These are phyloP conservation scores for Monosporascus sp. DNA, from an alignment of 2,329 filamentous ascomycete genomes.

Conservation along the genomic window DNA sequence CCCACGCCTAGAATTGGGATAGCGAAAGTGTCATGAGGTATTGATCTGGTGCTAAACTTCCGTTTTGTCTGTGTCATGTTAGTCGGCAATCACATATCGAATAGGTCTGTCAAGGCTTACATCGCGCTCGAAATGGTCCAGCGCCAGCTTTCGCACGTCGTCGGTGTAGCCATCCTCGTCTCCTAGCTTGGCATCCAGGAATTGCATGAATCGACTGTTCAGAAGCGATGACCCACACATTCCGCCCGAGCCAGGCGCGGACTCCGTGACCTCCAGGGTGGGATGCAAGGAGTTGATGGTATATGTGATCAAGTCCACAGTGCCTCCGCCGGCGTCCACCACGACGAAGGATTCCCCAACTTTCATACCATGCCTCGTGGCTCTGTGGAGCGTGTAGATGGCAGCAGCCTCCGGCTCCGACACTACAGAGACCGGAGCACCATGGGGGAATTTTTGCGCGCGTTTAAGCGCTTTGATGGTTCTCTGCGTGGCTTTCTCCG, in stretches of 20 bases:
- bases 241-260: constrained; percentile 42
- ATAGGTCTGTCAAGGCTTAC: constrained; percentile 9
- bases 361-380: constrained; percentile 36
- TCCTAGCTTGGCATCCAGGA: constrained; percentile 38
- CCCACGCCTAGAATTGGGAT: constrained; percentile 31
- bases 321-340: constrained; percentile 48
- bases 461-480: constrained; percentile 42
- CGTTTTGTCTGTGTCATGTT: constrained; percentile 29
- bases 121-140: constrained; percentile 39
- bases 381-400: constrained; percentile 40
- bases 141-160: constrained; percentile 32
- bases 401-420: constrained; percentile 51
- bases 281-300: constrained; percentile 39
- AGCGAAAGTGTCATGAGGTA: constrained; percentile 32
- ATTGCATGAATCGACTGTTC: constrained; percentile 41
- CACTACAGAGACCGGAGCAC: constrained; percentile 37
- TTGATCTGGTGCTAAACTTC: constrained; percentile 25
- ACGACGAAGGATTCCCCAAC: constrained; percentile 45
- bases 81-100: not conserved
- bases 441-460: constrained; percentile 26
- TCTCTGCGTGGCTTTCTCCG: constrained; percentile 45
- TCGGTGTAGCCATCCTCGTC: constrained; percentile 38
- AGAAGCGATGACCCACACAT: constrained; percentile 46
- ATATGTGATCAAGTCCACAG: constrained; percentile 29
- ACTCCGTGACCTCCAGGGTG: constrained; percentile 42